Evolutionary conservation across 192 early-diverging fungal species (phyloP).

Genomic region (Neocallimastix lanati): DNA sequence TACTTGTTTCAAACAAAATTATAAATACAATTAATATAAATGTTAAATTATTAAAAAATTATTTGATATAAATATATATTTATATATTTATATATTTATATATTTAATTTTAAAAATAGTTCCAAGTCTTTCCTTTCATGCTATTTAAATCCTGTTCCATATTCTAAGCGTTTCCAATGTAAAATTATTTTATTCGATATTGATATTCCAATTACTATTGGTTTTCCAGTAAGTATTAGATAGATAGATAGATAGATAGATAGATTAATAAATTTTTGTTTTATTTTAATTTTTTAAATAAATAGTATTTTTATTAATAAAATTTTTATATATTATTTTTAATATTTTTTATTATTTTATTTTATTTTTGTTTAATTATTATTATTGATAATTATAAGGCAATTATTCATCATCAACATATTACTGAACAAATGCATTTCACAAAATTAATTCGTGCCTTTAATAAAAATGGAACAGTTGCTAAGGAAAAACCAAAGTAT

Average conservation of each 20-base stretch:
- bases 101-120: slow-evolving; percentile 7
- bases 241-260: too few species aligned
- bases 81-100: not conserved
- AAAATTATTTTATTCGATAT: slow-evolving; percentile 91
- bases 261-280: too few species aligned
- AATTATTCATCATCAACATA: slow-evolving; percentile 68
- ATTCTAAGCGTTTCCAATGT: slow-evolving; percentile 56
- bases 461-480: slow-evolving; percentile 65
- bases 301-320: not conserved
- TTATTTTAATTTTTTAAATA: too few species aligned
- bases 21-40: too few species aligned
- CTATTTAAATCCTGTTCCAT: slow-evolving; percentile 45
- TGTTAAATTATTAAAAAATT: too few species aligned
- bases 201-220: slow-evolving; percentile 75
- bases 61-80: too few species aligned
- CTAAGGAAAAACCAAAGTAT: slow-evolving; percentile 63
- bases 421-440: slow-evolving; percentile 60
- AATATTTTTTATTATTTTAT: not conserved
- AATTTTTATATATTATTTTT: not conserved
- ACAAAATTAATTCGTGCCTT: slow-evolving; percentile 55
- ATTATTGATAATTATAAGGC: slow-evolving; percentile 14
- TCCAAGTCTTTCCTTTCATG: slow-evolving; percentile 69
- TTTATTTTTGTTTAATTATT: not conserved
- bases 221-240: slow-evolving; percentile 57
- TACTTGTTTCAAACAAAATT: too few species aligned